These are phyloP conservation scores for Hypoxylon rubiginosum DNA, from an alignment of 2,329 filamentous ascomycete species.

Conservation along the genomic window DNA sequence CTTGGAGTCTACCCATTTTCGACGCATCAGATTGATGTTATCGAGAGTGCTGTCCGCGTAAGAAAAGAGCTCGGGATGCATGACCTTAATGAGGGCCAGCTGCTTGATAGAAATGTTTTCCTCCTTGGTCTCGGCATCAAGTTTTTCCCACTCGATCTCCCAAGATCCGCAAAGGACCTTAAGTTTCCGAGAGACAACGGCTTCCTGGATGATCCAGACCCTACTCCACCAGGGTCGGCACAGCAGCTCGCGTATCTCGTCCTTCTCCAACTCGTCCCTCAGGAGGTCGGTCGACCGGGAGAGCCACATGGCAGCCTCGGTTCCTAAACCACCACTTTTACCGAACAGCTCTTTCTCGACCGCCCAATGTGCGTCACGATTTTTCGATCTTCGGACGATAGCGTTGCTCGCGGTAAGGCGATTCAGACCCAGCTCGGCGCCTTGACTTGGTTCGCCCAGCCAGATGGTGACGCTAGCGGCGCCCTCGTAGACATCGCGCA, in stretches of 20 bases:
- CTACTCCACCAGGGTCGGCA: conserved; percentile 41
- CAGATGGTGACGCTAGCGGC: conserved; percentile 9
- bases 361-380: conserved; percentile 1
- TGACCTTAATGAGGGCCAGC: conserved; percentile 12
- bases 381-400: background rate
- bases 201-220: conserved; percentile 43
- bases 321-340: background rate
- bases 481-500: conserved; percentile 25
- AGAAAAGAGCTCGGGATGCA: conserved; percentile 17
- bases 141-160: conserved; percentile 25
- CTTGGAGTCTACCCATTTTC: conserved; percentile 12
- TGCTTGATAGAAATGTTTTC: conserved; percentile 7
- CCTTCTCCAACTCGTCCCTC: conserved; percentile 15
- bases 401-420: conserved; percentile 4
- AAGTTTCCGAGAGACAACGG: conserved; percentile 28
- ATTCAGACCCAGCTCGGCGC: conserved; percentile 12
- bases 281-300: conserved; percentile 3
- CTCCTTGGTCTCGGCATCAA: conserved; percentile 18
- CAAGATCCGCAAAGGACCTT: conserved; percentile 29
- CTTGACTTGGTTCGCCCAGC: conserved; percentile 19
- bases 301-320: background rate
- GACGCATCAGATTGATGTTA: conserved; percentile 25
- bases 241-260: conserved; percentile 38
- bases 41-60: conserved; percentile 23
- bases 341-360: conserved; percentile 6